Percentiles rank a stretch among this genome's conserved stretches.
These are phyloP conservation scores for Chaetomiaceae sp. DNA, from an alignment of 2,329 filamentous ascomycete species.

Conservation along the genomic window DNA sequence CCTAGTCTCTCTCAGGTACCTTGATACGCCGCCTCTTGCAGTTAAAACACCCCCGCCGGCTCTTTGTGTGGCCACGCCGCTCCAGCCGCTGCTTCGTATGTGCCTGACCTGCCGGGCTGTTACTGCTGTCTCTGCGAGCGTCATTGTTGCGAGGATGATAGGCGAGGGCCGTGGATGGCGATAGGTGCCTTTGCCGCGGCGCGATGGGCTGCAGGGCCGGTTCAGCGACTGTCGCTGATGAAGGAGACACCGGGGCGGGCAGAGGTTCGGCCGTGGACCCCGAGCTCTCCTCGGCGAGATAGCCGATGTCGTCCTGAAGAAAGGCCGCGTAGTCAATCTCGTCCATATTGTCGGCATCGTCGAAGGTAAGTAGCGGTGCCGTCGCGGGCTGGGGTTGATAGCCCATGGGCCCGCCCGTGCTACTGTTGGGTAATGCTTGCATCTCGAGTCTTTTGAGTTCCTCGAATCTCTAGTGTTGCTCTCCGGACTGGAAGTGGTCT, in stretches of 20 bases:
- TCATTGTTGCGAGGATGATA: background rate
- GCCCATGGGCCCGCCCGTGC: background rate
- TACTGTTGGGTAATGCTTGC: conserved; percentile 9
- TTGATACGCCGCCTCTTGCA: conserved; percentile 64
- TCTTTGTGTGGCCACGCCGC: conserved; percentile 61
- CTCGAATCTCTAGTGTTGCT: background rate
- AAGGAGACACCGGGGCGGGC: conserved; percentile 14
- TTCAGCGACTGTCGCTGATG: conserved; percentile 11
- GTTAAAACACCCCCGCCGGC: conserved; percentile 60
- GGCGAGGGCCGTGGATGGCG: background rate
- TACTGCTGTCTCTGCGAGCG: background rate
- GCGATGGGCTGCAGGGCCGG: background rate
- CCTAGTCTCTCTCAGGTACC: too few species aligned
- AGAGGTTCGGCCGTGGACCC: conserved; percentile 29
- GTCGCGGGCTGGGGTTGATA: conserved; percentile 1
- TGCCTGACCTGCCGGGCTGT: conserved; percentile 3
- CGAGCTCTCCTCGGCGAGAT: conserved; percentile 28
- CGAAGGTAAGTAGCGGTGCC: conserved; percentile 27
- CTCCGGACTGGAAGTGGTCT: too few species aligned
- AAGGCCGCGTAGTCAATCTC: conserved; percentile 39
- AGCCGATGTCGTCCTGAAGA: conserved; percentile 30
- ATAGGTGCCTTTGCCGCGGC: background rate
- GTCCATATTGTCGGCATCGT: conserved; percentile 26
- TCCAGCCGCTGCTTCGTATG: conserved; percentile 40
- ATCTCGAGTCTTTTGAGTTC: background rate